Evolutionary conservation across 805 yeast species (phyloP).

Genomic region (Ogataea salicorniae): DNA sequence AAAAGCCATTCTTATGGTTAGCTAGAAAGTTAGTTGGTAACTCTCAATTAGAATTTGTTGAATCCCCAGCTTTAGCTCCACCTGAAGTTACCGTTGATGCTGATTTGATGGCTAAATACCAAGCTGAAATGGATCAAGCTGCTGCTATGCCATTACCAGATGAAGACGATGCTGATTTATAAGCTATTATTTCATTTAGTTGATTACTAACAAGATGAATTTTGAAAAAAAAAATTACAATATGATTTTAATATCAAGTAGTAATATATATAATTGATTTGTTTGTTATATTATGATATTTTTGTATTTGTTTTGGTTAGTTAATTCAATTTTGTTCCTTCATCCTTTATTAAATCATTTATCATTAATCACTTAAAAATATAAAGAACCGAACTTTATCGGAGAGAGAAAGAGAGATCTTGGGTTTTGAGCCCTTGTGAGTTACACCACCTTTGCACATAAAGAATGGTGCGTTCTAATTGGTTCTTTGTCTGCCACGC

Average conservation of each 20-base stretch:
- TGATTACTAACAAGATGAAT: neutral
- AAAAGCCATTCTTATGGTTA: constrained; percentile 99
- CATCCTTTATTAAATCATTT: no score
- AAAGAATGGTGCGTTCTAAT: no score
- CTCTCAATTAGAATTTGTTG: constrained; percentile 97
- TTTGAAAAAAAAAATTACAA: no score
- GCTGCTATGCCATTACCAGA: constrained; percentile 99
- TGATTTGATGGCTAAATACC: constrained; percentile 95
- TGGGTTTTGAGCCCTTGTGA: no score
- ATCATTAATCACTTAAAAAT: no score
- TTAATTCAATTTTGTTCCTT: neutral
- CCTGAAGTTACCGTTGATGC: constrained; percentile 98
- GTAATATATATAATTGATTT: no score
- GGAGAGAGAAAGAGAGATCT: no score
- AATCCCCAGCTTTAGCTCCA: constrained; percentile 99
- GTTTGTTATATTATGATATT: no score
- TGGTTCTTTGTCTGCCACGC: no score
- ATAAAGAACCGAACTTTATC: no score
- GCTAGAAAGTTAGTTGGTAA: constrained; percentile 99
- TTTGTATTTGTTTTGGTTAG: neutral
- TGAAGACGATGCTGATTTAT: constrained; percentile 99
- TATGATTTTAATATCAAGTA: no score
- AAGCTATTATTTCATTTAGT: constrained; percentile 27
- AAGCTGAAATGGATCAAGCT: constrained; percentile 99
- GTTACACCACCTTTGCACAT: no score